Conservation (phyloP, 139 green algal genomes). For the Deuterostichococcus epilithicus region DNA sequence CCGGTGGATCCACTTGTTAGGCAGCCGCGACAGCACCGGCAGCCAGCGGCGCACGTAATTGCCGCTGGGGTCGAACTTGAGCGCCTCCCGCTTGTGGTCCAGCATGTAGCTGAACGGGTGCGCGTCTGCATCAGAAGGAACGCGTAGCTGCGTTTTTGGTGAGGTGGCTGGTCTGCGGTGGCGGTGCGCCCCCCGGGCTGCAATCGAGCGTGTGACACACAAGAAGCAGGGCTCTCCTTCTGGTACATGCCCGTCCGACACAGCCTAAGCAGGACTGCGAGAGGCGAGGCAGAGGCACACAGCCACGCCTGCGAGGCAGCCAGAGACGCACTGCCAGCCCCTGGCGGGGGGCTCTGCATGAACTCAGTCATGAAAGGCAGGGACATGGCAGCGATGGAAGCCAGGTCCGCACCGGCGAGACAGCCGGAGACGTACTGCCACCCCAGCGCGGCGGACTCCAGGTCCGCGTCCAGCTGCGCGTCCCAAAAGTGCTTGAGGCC, state of each 20-base stretch:
- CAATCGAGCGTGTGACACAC: no score
- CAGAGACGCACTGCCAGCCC: constrained; percentile 71
- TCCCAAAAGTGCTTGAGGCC: constrained; percentile 96
- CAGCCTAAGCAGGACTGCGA: constrained; percentile 1
- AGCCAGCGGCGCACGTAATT: constrained; percentile 88
- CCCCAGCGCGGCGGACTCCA: constrained; percentile 85
- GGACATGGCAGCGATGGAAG: background rate
- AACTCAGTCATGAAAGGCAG: no score
- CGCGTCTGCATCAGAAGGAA: constrained; percentile 53
- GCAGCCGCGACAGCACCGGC: constrained; percentile 73
- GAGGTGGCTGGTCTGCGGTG: no score
- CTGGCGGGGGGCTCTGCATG: constrained; percentile 72
- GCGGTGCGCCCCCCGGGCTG: no score
- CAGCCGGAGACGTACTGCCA: constrained; percentile 72
- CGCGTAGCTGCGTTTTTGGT: no score
- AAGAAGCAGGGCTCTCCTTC: no score
- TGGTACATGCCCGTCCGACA: no score
- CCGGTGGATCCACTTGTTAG: constrained; percentile 63
- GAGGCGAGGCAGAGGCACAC: background rate
- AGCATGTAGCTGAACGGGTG: constrained; percentile 79
- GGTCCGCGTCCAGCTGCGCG: constrained; percentile 82
- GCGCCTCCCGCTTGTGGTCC: constrained; percentile 57
- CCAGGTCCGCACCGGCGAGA: constrained; percentile 21
- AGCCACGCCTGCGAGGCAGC: constrained; percentile 33
- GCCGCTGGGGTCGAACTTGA: constrained; percentile 75